phyloP scores from a whole-genome alignment of 2,329 filamentous ascomycete species.

The Fusarium coicis region DNA sequence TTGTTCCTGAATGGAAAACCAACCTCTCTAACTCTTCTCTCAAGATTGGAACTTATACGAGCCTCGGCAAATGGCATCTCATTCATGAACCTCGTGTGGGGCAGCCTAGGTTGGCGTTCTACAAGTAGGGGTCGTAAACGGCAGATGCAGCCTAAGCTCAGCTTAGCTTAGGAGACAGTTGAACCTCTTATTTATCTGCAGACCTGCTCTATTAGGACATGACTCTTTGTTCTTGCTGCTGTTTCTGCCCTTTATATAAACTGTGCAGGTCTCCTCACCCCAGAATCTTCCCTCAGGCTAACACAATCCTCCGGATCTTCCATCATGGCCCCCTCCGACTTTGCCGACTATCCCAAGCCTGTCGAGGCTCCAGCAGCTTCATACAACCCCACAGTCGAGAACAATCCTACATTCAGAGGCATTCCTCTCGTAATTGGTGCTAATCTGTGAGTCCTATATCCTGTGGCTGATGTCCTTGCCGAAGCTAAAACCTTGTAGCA shows the following conservation, averaged over 20 bases:
- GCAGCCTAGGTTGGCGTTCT: background rate
- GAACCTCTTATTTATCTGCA: constrained; percentile 4
- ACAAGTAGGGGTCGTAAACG: background rate
- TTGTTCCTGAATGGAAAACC: background rate
- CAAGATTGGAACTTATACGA: background rate
- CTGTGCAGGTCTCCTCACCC: background rate
- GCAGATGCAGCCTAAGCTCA: background rate
- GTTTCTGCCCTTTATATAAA: background rate
- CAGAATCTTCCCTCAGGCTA: background rate
- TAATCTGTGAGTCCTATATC: constrained; percentile 62
- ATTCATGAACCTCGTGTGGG: background rate
- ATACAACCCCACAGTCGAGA: constrained; percentile 54
- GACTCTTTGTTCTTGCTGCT: background rate
- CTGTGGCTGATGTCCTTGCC: background rate
- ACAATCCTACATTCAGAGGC: constrained; percentile 78
- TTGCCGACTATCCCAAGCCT: constrained; percentile 57
- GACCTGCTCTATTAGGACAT: background rate
- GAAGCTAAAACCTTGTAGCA: constrained; percentile 52
- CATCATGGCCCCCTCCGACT: constrained; percentile 47
- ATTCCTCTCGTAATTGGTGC: constrained; percentile 69
- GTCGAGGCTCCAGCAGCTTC: constrained; percentile 51
- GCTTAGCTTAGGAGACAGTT: background rate
- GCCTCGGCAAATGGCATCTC: constrained; percentile 14
- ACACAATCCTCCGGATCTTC: background rate
- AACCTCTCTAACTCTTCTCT: background rate